Evolutionary conservation across 176 grass and related monocot species (phyloP).

Genomic region (Avena insularis): DNA sequence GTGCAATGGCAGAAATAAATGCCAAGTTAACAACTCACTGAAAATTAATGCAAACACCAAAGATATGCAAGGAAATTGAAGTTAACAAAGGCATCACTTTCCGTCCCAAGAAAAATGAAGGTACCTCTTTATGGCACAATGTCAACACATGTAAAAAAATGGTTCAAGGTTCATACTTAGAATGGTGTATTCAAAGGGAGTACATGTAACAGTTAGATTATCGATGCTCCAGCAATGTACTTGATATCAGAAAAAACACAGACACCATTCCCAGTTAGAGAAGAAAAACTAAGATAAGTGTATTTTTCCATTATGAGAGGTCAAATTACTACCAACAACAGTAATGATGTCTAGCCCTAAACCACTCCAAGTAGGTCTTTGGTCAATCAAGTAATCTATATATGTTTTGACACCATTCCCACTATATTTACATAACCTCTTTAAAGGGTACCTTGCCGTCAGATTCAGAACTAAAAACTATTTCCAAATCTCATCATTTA

Average conservation of each 20-base stretch:
- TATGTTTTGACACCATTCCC: neutral
- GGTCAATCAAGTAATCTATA: neutral
- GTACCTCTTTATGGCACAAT: too few species aligned
- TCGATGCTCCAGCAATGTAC: too few species aligned
- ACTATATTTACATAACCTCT: neutral
- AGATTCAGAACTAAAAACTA: neutral
- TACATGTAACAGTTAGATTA: too few species aligned
- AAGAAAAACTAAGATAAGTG: conserved; percentile 16
- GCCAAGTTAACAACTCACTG: neutral
- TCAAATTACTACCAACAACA: neutral
- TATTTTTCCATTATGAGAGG: neutral
- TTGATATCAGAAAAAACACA: too few species aligned
- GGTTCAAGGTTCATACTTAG: too few species aligned
- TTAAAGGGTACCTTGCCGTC: neutral
- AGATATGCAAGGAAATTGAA: neutral
- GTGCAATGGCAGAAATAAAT: conserved; percentile 11
- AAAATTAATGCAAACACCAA: conserved; percentile 1
- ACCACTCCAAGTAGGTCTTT: neutral
- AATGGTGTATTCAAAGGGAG: too few species aligned
- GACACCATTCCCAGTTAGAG: conserved; percentile 8
- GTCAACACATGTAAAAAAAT: too few species aligned
- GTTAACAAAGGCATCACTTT: neutral
- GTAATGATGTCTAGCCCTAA: neutral
- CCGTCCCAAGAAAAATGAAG: neutral
- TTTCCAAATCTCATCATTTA: neutral